Evolutionary conservation across 495 filamentous ascomycete species (phyloP), one percentile per base, ranked within the genome.

Genomic region (Penicillium simplicissimum): DNA sequence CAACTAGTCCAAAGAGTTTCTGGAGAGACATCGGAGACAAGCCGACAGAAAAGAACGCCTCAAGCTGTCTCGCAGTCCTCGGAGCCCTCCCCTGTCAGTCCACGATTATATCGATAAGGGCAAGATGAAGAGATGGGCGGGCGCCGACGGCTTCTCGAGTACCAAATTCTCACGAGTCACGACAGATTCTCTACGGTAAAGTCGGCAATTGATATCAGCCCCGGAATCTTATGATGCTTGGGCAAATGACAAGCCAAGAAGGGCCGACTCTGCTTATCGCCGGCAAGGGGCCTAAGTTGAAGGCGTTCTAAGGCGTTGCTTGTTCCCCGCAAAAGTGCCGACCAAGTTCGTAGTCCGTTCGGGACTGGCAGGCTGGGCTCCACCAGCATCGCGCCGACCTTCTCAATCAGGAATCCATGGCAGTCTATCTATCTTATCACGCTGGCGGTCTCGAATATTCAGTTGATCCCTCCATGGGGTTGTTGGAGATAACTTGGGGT

Each of bases 351-450:
- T 34, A 52, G 34, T 17, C 49, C 8, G 57, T 14, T 67, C 74
- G 84, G 59, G 57, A 58, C 63, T 63, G 63, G 63, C 56, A 65
- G 36, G 47, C 58, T 21, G 11, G 51, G 58, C 53, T 56, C 69
- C 67, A 66, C 67, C 23, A 38, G 8, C 55, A 55, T 73, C 71
- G 71, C 71, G 60, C 49, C 61, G 61, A 73, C 68, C 59, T 73
- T 71, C 71, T 71, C 62, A n/a, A 73, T 69, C 36, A 25, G 68
- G 71, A 58, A 70, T 54, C 21, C 21, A 35, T 15, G 14, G 33
- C 36, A 55, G 53, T 25, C 53, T 31, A 40, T 40, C 63, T 64
- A 67, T 65, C 64, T 72, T 72, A 72, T 70, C 67, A 37, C 47
- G 42, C 38, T 36, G 21, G 42, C 23, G 15, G 37, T 15, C 19